Percentiles rank a stretch among this genome's conserved stretches.
Conservation (phyloP, 192 early-diverging fungal genomes). For the Kappamyces sp. region DNA sequence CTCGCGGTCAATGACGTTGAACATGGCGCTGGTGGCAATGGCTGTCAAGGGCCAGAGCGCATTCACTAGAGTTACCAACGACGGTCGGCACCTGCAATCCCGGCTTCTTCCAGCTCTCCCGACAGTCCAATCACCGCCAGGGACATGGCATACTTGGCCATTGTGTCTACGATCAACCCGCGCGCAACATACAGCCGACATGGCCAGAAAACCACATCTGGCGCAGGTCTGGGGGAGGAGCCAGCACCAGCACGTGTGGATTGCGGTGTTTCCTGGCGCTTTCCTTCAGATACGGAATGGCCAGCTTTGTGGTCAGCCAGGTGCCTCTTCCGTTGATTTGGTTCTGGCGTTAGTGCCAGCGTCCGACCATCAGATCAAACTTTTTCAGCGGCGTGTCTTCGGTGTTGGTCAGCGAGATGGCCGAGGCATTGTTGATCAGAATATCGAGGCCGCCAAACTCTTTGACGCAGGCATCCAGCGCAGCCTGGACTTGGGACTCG, state of each 20-base stretch:
- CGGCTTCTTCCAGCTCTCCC: constrained; percentile 48
- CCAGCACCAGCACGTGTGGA: constrained; percentile 67
- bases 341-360: constrained; percentile 37
- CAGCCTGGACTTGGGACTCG: constrained; percentile 64
- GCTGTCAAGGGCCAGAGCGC: constrained; percentile 69
- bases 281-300: constrained; percentile 60
- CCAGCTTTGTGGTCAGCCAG: constrained; percentile 69
- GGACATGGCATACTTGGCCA: constrained; percentile 59
- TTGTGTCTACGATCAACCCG: not conserved
- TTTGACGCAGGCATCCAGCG: constrained; percentile 57
- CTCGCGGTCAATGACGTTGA: constrained; percentile 31
- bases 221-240: constrained; percentile 64
- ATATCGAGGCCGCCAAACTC: constrained; percentile 78
- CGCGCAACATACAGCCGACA: constrained; percentile 22
- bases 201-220: constrained; percentile 64
- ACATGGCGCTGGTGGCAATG: constrained; percentile 68
- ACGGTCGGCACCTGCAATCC: not conserved
- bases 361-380: constrained; percentile 26
- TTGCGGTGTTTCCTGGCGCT: constrained; percentile 47
- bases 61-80: constrained; percentile 68
- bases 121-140: constrained; percentile 67
- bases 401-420: constrained; percentile 54
- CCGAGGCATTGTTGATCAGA: constrained; percentile 73
- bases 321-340: constrained; percentile 72
- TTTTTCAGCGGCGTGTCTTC: constrained; percentile 20